Evolutionary conservation across 2,329 filamentous ascomycete genomes (phyloP).

Genomic region (Scedosporium aurantiacum): DNA sequence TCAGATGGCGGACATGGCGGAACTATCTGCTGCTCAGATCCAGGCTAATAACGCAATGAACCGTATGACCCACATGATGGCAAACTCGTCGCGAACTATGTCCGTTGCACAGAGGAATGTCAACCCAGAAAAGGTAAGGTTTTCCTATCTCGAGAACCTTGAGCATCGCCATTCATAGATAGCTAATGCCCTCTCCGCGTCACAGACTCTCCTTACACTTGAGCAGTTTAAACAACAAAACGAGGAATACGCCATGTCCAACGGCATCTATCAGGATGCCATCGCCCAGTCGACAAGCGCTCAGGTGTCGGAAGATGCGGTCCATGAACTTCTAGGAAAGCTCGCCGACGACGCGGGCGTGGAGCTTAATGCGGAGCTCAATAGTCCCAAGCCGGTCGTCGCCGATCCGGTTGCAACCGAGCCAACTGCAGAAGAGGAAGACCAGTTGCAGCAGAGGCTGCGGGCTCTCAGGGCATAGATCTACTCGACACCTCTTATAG

Average conservation of each 20-base stretch:
- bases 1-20: slow-evolving; percentile 53
- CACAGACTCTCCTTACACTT: slow-evolving; percentile 44
- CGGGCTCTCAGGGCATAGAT: slow-evolving; percentile 41
- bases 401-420: slow-evolving; percentile 50
- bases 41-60: slow-evolving; percentile 56
- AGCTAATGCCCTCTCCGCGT: not conserved
- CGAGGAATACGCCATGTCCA: slow-evolving; percentile 53
- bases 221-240: slow-evolving; percentile 52
- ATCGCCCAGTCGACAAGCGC: slow-evolving; percentile 66
- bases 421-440: slow-evolving; percentile 68
- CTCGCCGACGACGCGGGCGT: slow-evolving; percentile 82
- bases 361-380: slow-evolving; percentile 67
- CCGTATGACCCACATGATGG: slow-evolving; percentile 54
- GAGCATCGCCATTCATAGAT: not conserved
- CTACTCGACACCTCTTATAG: not conserved
- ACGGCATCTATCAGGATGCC: slow-evolving; percentile 75
- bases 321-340: slow-evolving; percentile 75
- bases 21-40: slow-evolving; percentile 48
- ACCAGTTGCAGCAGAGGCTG: slow-evolving; percentile 55
- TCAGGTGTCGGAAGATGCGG: slow-evolving; percentile 69
- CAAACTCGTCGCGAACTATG: slow-evolving; percentile 47
- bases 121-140: slow-evolving; percentile 43
- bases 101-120: slow-evolving; percentile 44
- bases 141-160: not conserved
- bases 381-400: slow-evolving; percentile 41